These are phyloP conservation scores for Alternaria hordeiaustralica DNA, from an alignment of 2,329 filamentous ascomycete genomes.

Conservation along the genomic window DNA sequence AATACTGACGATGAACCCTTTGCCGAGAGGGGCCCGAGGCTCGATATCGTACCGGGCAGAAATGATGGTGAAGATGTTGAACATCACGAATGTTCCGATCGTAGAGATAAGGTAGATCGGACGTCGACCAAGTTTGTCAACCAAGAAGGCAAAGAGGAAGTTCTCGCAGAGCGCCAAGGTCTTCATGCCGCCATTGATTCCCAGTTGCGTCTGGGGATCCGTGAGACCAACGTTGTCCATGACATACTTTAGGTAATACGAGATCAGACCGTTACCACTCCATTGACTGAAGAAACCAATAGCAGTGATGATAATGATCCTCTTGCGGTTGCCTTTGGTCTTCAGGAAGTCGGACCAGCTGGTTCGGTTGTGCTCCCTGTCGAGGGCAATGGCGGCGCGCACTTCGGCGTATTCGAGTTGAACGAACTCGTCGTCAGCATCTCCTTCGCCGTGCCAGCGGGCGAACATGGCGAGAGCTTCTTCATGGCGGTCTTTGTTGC, in stretches of 20 bases:
- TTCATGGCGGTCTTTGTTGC: conserved; percentile 60
- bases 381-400: conserved; percentile 28
- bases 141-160: conserved; percentile 39
- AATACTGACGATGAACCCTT: conserved; percentile 14
- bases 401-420: conserved; percentile 25
- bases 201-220: conserved; percentile 40
- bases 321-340: conserved; percentile 46
- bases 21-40: conserved; percentile 2
- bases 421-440: conserved; percentile 29
- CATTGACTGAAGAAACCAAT: conserved; percentile 50
- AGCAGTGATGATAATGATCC: conserved; percentile 49
- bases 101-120: conserved; percentile 53
- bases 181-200: conserved; percentile 50
- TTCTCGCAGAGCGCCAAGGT: conserved; percentile 49
- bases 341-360: conserved; percentile 29
- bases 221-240: conserved; percentile 50
- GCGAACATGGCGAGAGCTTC: conserved; percentile 62
- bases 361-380: conserved; percentile 9
- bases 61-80: conserved; percentile 51
- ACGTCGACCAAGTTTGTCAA: conserved; percentile 52
- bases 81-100: conserved; percentile 52
- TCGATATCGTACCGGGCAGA: conserved; percentile 27
- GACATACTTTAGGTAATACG: conserved; percentile 47
- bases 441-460: conserved; percentile 59
- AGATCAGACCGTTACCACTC: conserved; percentile 50